Conservation (phyloP, 805 yeast species). For the Wickerhamiella kurtzmanii region DNA sequence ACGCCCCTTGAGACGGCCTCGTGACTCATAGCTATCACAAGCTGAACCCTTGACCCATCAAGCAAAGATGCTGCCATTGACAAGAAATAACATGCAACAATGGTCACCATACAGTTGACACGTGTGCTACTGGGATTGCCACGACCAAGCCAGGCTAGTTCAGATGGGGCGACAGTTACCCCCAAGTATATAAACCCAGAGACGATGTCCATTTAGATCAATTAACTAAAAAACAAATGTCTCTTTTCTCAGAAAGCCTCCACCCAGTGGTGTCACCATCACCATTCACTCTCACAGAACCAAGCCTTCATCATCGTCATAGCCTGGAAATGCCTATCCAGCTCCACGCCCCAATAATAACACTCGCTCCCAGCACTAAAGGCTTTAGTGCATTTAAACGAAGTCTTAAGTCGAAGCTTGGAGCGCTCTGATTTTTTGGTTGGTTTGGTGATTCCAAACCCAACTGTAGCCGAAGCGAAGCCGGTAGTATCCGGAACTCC, state of each 20-base stretch:
- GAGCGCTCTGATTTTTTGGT: not conserved
- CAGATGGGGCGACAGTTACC: too few relatives aligned
- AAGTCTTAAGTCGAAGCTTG: not conserved
- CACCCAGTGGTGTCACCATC: slow-evolving; percentile 13
- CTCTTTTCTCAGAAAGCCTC: slow-evolving; percentile 9
- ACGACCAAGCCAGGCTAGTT: not conserved
- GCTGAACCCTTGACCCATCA: not conserved
- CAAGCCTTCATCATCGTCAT: not conserved
- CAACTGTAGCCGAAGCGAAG: too few relatives aligned
- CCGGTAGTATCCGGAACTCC: too few relatives aligned
- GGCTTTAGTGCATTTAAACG: not conserved
- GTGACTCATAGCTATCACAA: not conserved
- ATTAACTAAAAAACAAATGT: slow-evolving; percentile 2
- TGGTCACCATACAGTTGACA: not conserved
- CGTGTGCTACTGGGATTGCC: too few relatives aligned
- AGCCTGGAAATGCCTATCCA: not conserved
- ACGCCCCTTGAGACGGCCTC: not conserved
- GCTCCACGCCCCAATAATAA: not conserved
- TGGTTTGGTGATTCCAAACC: too few relatives aligned
- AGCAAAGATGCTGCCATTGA: not conserved
- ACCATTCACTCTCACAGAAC: slow-evolving; percentile 1
- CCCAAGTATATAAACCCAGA: not conserved
- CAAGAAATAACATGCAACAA: not conserved
- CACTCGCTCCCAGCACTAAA: not conserved
- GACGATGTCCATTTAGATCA: not conserved